Conservation (phyloP, 2,329 filamentous ascomycete species). For the Botrytis hyacinthi region DNA sequence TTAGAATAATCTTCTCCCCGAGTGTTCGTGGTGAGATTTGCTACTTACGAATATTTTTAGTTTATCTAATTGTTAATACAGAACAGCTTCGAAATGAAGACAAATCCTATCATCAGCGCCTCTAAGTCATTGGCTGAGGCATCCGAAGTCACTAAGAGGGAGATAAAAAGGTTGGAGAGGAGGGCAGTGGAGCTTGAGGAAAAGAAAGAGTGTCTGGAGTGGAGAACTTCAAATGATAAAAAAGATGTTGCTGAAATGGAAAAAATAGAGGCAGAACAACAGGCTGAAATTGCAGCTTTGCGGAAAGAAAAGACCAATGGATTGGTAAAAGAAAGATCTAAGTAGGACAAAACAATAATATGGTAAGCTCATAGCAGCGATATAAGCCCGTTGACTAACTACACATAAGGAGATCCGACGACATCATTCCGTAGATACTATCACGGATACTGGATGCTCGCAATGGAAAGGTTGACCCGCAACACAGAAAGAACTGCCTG, state of each 20-base stretch:
- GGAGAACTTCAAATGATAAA: background rate
- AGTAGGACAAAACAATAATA: background rate
- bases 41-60: no score
- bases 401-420: background rate
- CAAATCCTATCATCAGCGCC: background rate
- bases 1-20: background rate
- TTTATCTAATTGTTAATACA: background rate
- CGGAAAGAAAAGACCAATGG: background rate
- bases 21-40: background rate
- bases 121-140: background rate
- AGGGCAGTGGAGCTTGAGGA: background rate
- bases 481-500: background rate
- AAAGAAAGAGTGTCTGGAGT: background rate
- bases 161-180: background rate
- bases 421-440: no score
- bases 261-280: rapidly evolving
- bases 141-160: background rate
- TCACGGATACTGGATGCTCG: background rate
- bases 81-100: background rate
- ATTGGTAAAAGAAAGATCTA: background rate
- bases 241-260: background rate
- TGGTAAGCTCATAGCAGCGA: background rate
- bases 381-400: background rate
- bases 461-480: background rate
- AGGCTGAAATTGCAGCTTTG: background rate